Evolutionary conservation across 2,329 filamentous ascomycete genomes (phyloP), one percentile per base, ranked within the genome.

Genomic region (Clonostachys byssicola): DNA sequence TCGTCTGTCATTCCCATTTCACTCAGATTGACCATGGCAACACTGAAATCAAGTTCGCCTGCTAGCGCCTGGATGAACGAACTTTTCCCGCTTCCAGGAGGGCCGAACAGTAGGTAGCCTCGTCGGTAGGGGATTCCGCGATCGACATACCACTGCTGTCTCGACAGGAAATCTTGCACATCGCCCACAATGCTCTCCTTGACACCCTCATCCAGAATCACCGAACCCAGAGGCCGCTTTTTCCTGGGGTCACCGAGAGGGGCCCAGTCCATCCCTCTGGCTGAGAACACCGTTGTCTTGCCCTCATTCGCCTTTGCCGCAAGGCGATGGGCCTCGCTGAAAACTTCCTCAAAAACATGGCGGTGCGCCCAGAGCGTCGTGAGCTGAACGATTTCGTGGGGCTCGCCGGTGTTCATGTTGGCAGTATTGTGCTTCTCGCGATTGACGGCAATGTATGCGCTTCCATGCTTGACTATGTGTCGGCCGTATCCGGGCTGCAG

Each of bases 11-110:
- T 78, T 14, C 92, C 92, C 47, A 89, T 80, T 70, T 96, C 89
- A 66, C 88, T 94, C 33, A 96, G 78, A 57, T 96, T 96, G 54
- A 96, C 76, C 70, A 96, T 92, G 45, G 92, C 91, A 56, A 96
- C 94, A 57, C 89, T 89, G 64, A 92, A 96, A 62, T 96, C 89
- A 48, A 96, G 69, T 60, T 94, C 85, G n/a, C 91, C 92, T 1
- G 94, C 94, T 40, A 99, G 72, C 1, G 94, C 92, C 66, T 96
- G 91, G 52, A 99, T 96, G 57, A 99, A 97, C 0, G 90, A 95
- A 51, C 88, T 96, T 72, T 95, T 97, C 35, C 90, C 95, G 40
- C 88, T 95, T 1, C 92, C 92, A 0, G 92, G 92, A 5, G 92
- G 91, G 0, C 92, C 92, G 58, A 94, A 90, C 0, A 96, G 77